Percentiles rank a stretch among this genome's conserved stretches.
These are phyloP conservation scores for Meira miltonrushii DNA, from an alignment of 1,284 basidiomycete species.

Conservation along the genomic window DNA sequence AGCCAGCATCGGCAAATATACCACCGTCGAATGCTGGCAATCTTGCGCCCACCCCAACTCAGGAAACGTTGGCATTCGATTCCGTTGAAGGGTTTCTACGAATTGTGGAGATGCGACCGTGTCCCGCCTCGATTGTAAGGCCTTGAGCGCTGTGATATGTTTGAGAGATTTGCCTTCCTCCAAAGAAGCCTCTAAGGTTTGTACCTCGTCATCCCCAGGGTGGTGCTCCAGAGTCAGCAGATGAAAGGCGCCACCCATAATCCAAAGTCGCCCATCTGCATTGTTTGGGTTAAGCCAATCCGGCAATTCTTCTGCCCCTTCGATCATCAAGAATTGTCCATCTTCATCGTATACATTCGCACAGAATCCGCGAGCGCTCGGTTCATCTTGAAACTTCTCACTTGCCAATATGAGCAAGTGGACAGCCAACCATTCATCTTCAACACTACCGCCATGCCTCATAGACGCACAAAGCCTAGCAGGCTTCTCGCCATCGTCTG, in stretches of 20 bases:
- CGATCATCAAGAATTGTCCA: conserved; percentile 92
- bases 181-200: neutral
- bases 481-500: neutral
- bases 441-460: conserved; percentile 84
- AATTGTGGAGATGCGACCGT: neutral
- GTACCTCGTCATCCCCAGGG: conserved; percentile 51
- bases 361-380: no score
- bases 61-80: conserved; percentile 5
- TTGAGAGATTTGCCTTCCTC: conserved; percentile 4
- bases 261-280: conserved; percentile 89
- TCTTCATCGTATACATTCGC: conserved; percentile 71
- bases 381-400: conserved; percentile 4
- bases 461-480: conserved; percentile 64
- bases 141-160: neutral
- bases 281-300: conserved; percentile 86
- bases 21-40: conserved; percentile 67
- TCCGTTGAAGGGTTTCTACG: neutral
- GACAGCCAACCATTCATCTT: conserved; percentile 83
- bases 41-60: conserved; percentile 4
- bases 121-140: neutral
- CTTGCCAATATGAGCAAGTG: conserved; percentile 77
- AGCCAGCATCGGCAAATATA: conserved; percentile 72
- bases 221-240: conserved; percentile 70
- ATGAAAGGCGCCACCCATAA: conserved; percentile 73
- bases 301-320: conserved; percentile 85